Conservation (phyloP, 768 basidiomycete genomes). For the Boletales sp. region DNA sequence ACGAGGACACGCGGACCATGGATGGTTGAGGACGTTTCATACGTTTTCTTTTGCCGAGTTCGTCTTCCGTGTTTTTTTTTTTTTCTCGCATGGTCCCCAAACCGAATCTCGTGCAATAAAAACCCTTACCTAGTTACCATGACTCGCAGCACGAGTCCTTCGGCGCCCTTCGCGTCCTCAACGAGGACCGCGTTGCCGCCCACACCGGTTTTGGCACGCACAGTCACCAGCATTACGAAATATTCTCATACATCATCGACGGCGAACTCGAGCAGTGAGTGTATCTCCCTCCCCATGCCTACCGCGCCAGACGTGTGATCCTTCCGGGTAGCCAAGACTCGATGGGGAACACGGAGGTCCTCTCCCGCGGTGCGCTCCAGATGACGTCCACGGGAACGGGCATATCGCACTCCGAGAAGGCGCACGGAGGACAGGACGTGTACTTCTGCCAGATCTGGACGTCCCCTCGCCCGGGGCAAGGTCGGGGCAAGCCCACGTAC, state of each 20-base stretch:
- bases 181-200: slow-evolving; percentile 81
- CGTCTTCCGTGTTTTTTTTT: slow-evolving; percentile 18
- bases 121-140: slow-evolving; percentile 50
- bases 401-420: slow-evolving; percentile 77
- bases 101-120: slow-evolving; percentile 9
- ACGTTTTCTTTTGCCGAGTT: slow-evolving; percentile 76
- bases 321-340: slow-evolving; percentile 66
- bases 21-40: slow-evolving; percentile 86
- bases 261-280: slow-evolving; percentile 81
- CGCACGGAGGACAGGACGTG: slow-evolving; percentile 44
- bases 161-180: slow-evolving; percentile 82
- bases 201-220: slow-evolving; percentile 83
- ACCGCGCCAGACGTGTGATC: not conserved
- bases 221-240: slow-evolving; percentile 82
- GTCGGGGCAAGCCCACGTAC: slow-evolving; percentile 57
- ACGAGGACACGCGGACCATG: slow-evolving; percentile 76
- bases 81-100: too few species aligned
- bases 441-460: slow-evolving; percentile 77
- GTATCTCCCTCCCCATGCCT: not conserved
- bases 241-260: slow-evolving; percentile 81
- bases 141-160: slow-evolving; percentile 55
- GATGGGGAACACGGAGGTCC: slow-evolving; percentile 86
- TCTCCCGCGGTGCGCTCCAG: slow-evolving; percentile 87
- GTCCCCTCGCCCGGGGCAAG: slow-evolving; percentile 36
- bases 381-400: slow-evolving; percentile 92